Conservation (phyloP, 768 basidiomycete genomes). For the Leccinum rimulosum region DNA sequence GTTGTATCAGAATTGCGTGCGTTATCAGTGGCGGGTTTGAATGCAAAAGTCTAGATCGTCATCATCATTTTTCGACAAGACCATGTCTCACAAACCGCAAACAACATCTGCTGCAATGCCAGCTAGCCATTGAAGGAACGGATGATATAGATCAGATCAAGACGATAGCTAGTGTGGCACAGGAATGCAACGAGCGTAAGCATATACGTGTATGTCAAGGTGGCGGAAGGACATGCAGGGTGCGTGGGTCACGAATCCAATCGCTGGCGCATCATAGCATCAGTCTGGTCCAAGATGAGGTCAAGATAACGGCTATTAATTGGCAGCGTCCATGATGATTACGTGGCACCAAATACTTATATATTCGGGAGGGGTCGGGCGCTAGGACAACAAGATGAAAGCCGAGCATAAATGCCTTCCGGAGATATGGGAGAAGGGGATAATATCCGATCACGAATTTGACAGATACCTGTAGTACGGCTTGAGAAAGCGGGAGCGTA, state of each 20-base stretch:
- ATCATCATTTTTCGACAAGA: neutral
- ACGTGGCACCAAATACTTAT: neutral
- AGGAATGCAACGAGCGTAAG: slow-evolving; percentile 9
- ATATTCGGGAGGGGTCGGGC: neutral
- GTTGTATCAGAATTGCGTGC: neutral
- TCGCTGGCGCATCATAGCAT: neutral
- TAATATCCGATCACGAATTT: slow-evolving; percentile 1
- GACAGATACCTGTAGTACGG: slow-evolving; percentile 1
- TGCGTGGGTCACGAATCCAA: neutral
- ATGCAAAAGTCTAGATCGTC: neutral
- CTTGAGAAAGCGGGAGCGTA: neutral
- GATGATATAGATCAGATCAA: neutral
- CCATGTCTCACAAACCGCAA: slow-evolving; percentile 9
- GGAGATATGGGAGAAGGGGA: neutral
- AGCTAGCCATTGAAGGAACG: slow-evolving; percentile 1
- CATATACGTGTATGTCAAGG: slow-evolving; percentile 1
- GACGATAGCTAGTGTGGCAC: neutral
- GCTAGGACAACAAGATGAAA: neutral
- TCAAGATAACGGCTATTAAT: slow-evolving; percentile 15
- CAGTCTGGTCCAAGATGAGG: neutral
- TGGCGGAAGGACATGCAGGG: slow-evolving; percentile 18
- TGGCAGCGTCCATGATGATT: slow-evolving; percentile 4
- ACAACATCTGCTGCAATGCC: neutral
- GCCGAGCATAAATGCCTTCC: neutral
- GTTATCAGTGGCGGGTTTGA: neutral